Percentiles rank a stretch among this genome's conserved stretches.
These are phyloP conservation scores for Neurospora sp. DNA, from an alignment of 495 filamentous ascomycete genomes.

Conservation along the genomic window DNA sequence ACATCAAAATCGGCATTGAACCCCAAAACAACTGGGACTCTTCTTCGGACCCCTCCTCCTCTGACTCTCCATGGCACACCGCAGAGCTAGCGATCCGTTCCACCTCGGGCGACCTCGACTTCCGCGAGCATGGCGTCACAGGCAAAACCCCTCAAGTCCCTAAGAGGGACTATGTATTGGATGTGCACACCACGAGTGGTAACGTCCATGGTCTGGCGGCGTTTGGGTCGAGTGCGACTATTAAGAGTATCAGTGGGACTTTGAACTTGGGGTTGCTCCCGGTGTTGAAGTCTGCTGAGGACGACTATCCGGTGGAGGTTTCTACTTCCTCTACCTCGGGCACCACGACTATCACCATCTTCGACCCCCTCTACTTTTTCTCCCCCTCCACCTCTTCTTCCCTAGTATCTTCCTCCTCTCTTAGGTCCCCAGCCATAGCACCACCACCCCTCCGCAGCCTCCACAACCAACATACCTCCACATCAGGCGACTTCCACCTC, in stretches of 20 bases:
- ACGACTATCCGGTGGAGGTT: slow-evolving; percentile 4
- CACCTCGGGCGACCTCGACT: slow-evolving; percentile 25
- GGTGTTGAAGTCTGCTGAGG: slow-evolving; percentile 12
- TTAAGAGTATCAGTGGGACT: slow-evolving; percentile 20
- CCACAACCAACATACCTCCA: slow-evolving; percentile 19
- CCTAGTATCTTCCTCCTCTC: neutral
- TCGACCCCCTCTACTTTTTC: slow-evolving; percentile 27
- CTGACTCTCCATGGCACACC: too few species aligned
- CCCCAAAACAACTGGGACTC: slow-evolving; percentile 16
- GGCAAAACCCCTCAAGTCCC: slow-evolving; percentile 8
- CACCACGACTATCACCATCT: slow-evolving; percentile 13
- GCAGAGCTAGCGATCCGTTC: slow-evolving; percentile 9
- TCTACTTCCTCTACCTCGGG: slow-evolving; percentile 29
- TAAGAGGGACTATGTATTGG: slow-evolving; percentile 32
- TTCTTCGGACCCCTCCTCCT: slow-evolving; percentile 21
- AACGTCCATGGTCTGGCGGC: slow-evolving; percentile 20
- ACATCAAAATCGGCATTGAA: slow-evolving; percentile 25
- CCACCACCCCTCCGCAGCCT: slow-evolving; percentile 16
- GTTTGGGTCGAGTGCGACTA: slow-evolving; percentile 12
- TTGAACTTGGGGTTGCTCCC: slow-evolving; percentile 26
- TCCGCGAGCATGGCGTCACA: slow-evolving; percentile 13
- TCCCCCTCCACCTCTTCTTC: neutral
- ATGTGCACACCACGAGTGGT: slow-evolving; percentile 27
- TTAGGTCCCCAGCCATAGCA: neutral
- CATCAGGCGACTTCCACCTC: slow-evolving; percentile 24